Evolutionary conservation across 2,329 filamentous ascomycete species (phyloP).

Genomic region (Septoria linicola): DNA sequence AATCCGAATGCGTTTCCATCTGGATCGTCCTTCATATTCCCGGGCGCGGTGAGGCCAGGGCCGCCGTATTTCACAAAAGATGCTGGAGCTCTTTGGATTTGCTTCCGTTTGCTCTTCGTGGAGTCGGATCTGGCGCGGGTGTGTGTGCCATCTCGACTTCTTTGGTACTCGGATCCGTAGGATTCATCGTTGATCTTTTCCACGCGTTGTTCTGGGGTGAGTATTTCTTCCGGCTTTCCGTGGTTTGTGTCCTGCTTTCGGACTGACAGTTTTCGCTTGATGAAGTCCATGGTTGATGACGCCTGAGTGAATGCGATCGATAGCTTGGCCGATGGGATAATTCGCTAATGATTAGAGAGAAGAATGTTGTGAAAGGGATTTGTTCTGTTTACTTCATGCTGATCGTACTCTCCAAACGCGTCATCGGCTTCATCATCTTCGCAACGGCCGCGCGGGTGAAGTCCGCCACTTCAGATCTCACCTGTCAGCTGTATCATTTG

Average conservation of each 20-base stretch:
- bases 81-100: not conserved
- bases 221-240: not conserved
- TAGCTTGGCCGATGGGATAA: not conserved
- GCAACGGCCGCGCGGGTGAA: no score
- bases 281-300: constrained; percentile 2
- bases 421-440: not conserved
- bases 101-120: not conserved
- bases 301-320: not conserved
- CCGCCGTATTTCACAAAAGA: constrained; percentile 10
- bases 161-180: constrained; percentile 1
- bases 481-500: no score
- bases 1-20: not conserved
- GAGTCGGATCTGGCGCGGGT: not conserved
- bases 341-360: not conserved
- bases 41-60: constrained; percentile 1
- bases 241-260: not conserved
- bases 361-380: not conserved
- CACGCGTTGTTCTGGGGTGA: constrained; percentile 1
- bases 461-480: no score
- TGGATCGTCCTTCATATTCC: not conserved
- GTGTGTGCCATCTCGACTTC: not conserved
- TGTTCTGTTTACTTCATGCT: not conserved
- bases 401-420: not conserved
- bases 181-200: constrained; percentile 3
- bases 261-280: constrained; percentile 12